Evolutionary conservation across 305 asterid genomes (phyloP).

Genomic region (Fraxinus nigra): DNA sequence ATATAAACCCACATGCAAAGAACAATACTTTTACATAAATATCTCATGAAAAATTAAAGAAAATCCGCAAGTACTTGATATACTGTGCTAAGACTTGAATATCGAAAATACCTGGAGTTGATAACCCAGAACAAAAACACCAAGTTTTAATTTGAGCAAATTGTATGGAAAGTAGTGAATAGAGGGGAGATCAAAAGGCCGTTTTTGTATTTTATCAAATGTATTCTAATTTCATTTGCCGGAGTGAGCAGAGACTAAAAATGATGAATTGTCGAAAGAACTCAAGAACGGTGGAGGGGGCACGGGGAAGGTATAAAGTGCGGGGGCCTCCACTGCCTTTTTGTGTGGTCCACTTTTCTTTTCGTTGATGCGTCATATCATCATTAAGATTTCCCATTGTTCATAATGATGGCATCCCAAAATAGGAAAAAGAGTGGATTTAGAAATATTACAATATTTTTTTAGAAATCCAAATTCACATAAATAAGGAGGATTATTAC

Average conservation of each 20-base stretch:
- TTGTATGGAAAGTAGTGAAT: neutral
- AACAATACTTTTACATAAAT: neutral
- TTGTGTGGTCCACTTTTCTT: neutral
- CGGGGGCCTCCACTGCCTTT: conserved; percentile 30
- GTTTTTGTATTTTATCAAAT: neutral
- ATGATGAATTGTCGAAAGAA: conserved; percentile 16
- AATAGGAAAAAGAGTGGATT: neutral
- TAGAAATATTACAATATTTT: too few relatives aligned
- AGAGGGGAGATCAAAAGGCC: neutral
- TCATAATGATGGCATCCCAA: neutral
- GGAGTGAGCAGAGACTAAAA: conserved; percentile 12
- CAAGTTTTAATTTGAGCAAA: neutral
- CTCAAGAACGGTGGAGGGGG: conserved; percentile 26
- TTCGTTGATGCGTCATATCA: conserved; percentile 16
- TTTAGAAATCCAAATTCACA: too few relatives aligned
- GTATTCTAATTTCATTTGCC: neutral
- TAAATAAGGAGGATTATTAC: too few relatives aligned
- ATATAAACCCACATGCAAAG: conserved; percentile 7
- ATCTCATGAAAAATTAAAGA: conserved; percentile 1
- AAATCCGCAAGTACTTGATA: neutral
- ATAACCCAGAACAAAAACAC: neutral
- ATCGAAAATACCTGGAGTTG: conserved; percentile 26
- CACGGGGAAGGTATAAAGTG: conserved; percentile 25
- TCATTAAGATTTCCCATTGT: neutral
- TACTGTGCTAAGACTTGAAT: neutral